These are phyloP conservation scores for Podila verticillata DNA, from an alignment of 192 early-diverging fungal genomes.

Conservation along the genomic window DNA sequence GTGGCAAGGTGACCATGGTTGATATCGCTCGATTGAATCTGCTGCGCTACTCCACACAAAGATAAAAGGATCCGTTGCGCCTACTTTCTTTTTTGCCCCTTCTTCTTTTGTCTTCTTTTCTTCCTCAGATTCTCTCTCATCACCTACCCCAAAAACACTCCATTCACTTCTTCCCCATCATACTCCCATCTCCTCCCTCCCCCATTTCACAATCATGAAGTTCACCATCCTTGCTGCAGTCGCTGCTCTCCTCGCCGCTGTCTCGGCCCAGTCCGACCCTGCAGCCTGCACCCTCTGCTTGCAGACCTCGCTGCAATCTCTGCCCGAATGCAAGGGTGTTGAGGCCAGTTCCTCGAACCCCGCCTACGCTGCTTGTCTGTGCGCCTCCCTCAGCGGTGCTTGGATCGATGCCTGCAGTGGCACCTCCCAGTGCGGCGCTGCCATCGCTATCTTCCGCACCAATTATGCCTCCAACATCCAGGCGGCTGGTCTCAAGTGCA, in stretches of 20 bases:
- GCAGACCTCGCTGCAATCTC: constrained; percentile 15
- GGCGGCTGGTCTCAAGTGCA: constrained; percentile 26
- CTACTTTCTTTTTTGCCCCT: neutral
- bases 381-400: constrained; percentile 20
- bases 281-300: constrained; percentile 30
- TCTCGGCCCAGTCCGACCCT: constrained; percentile 22
- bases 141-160: too few species aligned
- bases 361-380: constrained; percentile 37
- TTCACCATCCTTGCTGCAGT: constrained; percentile 11
- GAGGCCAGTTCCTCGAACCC: constrained; percentile 12
- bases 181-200: neutral
- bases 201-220: constrained; percentile 18
- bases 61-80: too few species aligned
- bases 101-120: neutral
- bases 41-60: too few species aligned
- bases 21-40: too few species aligned
- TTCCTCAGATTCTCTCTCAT: neutral
- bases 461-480: constrained; percentile 17
- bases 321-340: constrained; percentile 25
- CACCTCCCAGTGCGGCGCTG: constrained; percentile 15
- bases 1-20: too few species aligned
- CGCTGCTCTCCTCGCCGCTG: constrained; percentile 10
- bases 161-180: neutral
- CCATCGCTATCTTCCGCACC: constrained; percentile 6
- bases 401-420: constrained; percentile 34